Evolutionary conservation across 495 filamentous ascomycete genomes (phyloP).

Genomic region (Neurospora intermedia): DNA sequence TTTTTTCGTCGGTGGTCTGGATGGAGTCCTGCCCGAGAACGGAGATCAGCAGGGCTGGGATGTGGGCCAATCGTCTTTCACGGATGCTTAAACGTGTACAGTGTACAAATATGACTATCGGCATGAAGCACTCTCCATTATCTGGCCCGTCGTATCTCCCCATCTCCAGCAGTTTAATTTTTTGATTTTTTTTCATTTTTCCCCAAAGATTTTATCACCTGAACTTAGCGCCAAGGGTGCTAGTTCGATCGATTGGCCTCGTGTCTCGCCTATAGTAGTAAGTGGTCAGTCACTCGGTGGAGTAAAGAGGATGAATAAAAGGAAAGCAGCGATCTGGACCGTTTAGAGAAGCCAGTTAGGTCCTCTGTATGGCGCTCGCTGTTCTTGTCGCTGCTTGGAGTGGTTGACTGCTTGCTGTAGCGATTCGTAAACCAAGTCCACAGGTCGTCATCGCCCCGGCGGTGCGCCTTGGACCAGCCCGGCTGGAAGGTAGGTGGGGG

Average conservation of each 20-base stretch:
- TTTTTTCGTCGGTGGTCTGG: background rate
- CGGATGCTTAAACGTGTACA: conserved; percentile 9
- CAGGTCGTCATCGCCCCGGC: background rate
- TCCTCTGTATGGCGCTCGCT: background rate
- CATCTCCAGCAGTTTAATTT: background rate
- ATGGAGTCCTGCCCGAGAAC: conserved; percentile 20
- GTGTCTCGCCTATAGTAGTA: background rate
- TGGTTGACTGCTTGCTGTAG: background rate
- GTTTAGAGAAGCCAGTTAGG: background rate
- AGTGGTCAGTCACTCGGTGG: background rate
- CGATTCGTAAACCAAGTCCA: background rate
- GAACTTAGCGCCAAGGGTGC: background rate
- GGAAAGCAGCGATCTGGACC: background rate
- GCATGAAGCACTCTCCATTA: background rate
- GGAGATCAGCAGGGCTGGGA: conserved; percentile 19
- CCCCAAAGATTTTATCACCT: background rate
- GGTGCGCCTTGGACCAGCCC: too few species aligned
- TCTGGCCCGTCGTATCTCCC: background rate
- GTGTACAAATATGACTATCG: background rate
- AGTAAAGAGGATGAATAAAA: background rate
- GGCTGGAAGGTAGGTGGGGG: background rate
- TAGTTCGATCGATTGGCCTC: background rate
- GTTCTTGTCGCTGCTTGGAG: background rate
- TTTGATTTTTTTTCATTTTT: background rate
- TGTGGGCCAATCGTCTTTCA: conserved; percentile 26